A percentile compares a stretch with the other conserved stretches of the same genome.
These are phyloP conservation scores for Piper betle DNA, from an alignment of 164 flowering plant genomes.

Conservation along the genomic window DNA sequence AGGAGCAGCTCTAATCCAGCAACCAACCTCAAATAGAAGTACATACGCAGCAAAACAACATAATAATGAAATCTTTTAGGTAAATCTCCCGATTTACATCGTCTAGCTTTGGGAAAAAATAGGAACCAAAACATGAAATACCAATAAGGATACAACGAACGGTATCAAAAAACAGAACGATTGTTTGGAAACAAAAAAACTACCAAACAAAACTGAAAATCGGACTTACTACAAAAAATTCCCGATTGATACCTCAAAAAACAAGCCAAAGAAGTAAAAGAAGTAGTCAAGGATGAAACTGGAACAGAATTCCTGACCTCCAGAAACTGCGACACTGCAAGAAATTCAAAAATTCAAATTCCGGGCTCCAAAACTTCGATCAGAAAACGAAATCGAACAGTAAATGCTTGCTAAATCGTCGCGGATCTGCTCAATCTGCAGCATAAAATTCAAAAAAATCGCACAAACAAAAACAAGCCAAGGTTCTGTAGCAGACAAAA, in stretches of 20 bases:
- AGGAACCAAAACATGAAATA: too few relatives aligned
- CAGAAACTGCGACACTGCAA: neutral
- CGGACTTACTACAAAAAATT: neutral
- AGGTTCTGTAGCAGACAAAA: neutral
- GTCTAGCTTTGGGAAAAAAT: neutral
- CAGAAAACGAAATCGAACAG: neutral
- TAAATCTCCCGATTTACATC: neutral
- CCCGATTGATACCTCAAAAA: too few relatives aligned
- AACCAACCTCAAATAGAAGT: too few relatives aligned
- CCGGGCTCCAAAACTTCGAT: neutral
- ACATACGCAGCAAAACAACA: too few relatives aligned
- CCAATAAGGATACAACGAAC: too few relatives aligned
- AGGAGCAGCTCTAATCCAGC: neutral
- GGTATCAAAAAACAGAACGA: too few relatives aligned
- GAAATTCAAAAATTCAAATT: neutral
- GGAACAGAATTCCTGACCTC: neutral
- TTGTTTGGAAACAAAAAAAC: too few relatives aligned
- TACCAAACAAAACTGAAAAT: too few relatives aligned
- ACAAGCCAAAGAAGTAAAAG: too few relatives aligned
- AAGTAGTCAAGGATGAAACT: neutral
- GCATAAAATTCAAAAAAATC: neutral
- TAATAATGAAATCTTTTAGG: too few relatives aligned
- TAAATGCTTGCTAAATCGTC: neutral
- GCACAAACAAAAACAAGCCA: too few relatives aligned
- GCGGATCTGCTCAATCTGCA: neutral